A percentile compares a stretch with the other conserved stretches of the same genome.
phyloP scores from a whole-genome alignment of 106 monocot genomes.

The Posidonia australis region DNA sequence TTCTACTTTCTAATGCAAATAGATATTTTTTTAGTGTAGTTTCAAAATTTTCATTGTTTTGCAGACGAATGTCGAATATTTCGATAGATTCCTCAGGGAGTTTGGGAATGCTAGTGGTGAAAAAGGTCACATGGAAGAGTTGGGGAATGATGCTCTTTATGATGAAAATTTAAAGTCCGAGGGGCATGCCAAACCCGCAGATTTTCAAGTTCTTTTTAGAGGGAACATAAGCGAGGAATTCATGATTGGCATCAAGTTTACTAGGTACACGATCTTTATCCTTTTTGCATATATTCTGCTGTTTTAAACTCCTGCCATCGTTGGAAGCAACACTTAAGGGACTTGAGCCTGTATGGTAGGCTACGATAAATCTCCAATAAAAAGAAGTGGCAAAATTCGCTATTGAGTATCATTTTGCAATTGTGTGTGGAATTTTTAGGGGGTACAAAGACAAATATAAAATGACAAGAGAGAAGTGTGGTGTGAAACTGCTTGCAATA shows the following conservation, averaged over 20 bases:
- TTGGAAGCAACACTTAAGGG: neutral
- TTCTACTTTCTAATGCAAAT: too few species aligned
- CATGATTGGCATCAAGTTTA: constrained; percentile 84
- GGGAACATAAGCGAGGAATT: constrained; percentile 87
- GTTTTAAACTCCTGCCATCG: neutral
- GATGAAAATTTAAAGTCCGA: constrained; percentile 6
- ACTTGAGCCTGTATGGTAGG: too few species aligned
- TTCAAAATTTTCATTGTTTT: neutral
- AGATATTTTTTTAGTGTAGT: too few species aligned
- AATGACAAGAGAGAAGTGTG: too few species aligned
- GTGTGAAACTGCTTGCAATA: too few species aligned
- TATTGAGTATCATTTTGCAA: too few species aligned
- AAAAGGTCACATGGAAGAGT: constrained; percentile 13
- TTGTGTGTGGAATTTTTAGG: too few species aligned
- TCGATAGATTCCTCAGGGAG: constrained; percentile 56
- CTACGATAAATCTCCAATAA: too few species aligned
- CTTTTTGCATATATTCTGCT: neutral
- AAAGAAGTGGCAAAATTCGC: too few species aligned
- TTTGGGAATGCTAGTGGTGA: constrained; percentile 51
- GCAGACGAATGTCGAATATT: constrained; percentile 65
- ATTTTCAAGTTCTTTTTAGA: constrained; percentile 62
- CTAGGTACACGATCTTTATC: constrained; percentile 37
- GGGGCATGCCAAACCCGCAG: constrained; percentile 48
- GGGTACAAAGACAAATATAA: too few species aligned
- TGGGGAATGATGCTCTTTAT: neutral